These are phyloP conservation scores for Dittrichia graveolens DNA, from an alignment of 129 eudicot genomes.

Conservation along the genomic window DNA sequence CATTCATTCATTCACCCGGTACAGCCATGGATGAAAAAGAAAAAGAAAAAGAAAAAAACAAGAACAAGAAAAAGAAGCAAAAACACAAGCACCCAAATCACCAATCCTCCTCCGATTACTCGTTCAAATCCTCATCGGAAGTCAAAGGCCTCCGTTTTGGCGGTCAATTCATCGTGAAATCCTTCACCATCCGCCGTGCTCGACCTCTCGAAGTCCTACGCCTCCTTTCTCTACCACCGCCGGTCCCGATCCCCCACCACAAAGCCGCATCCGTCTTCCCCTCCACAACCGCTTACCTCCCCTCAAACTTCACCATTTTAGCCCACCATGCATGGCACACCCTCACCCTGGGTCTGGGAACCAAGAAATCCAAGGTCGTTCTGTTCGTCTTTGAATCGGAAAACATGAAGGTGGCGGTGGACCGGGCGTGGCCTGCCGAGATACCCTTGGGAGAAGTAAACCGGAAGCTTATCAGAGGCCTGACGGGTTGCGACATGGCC, in stretches of 20 bases:
- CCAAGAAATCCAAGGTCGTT: slow-evolving; percentile 80
- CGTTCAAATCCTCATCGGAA: slow-evolving; percentile 75
- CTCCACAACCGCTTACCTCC: slow-evolving; percentile 74
- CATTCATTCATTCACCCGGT: slow-evolving; percentile 6
- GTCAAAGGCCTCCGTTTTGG: slow-evolving; percentile 96
- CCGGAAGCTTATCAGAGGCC: slow-evolving; percentile 63
- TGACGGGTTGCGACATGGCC: slow-evolving; percentile 74
- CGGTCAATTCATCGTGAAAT: slow-evolving; percentile 85
- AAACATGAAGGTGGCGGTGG: slow-evolving; percentile 50
- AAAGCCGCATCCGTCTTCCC: slow-evolving; percentile 43
- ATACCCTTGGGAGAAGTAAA: slow-evolving; percentile 87
- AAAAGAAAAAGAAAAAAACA: slow-evolving; percentile 37
- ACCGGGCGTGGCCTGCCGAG: slow-evolving; percentile 77
- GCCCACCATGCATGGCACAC: slow-evolving; percentile 99
- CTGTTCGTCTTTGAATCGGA: slow-evolving; percentile 79
- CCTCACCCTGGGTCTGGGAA: slow-evolving; percentile 91
- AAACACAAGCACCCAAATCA: slow-evolving; percentile 81
- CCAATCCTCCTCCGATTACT: slow-evolving; percentile 53
- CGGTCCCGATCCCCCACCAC: slow-evolving; percentile 31
- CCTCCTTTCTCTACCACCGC: slow-evolving; percentile 75
- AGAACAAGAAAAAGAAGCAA: slow-evolving; percentile 59
- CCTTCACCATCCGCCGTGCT: slow-evolving; percentile 96
- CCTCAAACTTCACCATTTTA: slow-evolving; percentile 88
- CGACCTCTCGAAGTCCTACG: slow-evolving; percentile 71
- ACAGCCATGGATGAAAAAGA: slow-evolving; percentile 48